Evolutionary conservation across 2,329 filamentous ascomycete genomes (phyloP).

Genomic region (Alternaria longipes): DNA sequence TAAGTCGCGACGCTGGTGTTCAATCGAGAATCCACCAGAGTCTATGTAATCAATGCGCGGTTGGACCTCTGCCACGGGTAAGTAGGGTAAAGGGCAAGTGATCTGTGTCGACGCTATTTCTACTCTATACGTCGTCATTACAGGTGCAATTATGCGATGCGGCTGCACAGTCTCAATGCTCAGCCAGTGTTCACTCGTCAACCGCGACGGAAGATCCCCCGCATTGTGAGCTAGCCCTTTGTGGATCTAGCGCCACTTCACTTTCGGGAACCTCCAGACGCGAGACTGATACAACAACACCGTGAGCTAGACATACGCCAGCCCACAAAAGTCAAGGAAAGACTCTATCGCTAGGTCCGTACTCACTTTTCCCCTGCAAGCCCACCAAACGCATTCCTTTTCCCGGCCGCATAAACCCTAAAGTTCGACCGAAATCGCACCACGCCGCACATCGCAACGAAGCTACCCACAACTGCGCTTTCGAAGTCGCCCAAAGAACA

Average conservation of each 20-base stretch:
- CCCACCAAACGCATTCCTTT: slow-evolving; percentile 58
- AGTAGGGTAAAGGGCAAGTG: neutral
- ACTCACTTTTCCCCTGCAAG: slow-evolving; percentile 50
- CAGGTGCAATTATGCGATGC: neutral
- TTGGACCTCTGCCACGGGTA: neutral
- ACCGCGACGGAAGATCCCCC: slow-evolving; percentile 18
- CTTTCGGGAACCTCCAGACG: slow-evolving; percentile 32
- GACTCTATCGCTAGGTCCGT: slow-evolving; percentile 21
- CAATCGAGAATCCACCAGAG: neutral
- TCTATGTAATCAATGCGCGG: neutral
- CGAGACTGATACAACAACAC: slow-evolving; percentile 21
- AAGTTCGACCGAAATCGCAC: slow-evolving; percentile 24
- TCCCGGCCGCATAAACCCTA: slow-evolving; percentile 28
- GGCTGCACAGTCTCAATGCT: neutral
- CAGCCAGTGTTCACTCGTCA: slow-evolving; percentile 1
- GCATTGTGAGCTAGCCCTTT: slow-evolving; percentile 15
- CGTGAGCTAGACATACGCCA: slow-evolving; percentile 12
- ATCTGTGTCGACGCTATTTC: neutral
- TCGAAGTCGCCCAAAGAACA: neutral
- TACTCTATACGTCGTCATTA: neutral
- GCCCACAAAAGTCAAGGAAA: slow-evolving; percentile 7
- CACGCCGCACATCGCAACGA: slow-evolving; percentile 17
- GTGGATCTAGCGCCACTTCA: slow-evolving; percentile 21
- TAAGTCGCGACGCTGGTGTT: neutral
- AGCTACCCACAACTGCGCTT: slow-evolving; percentile 14